Base-by-base conservation (phyloP, 352 stramenopile species). In the Phytophthora sp. region DNA sequence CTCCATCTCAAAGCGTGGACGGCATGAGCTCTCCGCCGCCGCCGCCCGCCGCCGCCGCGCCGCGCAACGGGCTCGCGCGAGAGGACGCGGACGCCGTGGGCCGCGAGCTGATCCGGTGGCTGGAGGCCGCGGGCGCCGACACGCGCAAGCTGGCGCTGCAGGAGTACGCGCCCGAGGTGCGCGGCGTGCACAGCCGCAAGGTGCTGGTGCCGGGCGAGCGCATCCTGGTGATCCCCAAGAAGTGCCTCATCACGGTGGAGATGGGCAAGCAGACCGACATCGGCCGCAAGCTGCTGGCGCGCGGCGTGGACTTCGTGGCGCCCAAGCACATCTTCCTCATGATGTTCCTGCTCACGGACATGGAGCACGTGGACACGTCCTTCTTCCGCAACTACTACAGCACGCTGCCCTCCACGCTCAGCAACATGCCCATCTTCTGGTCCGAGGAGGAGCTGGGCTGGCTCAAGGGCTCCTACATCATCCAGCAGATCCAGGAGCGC, bases 351-450 rank as follows among this genome's bases (percentile, higher is more conserved):
- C 82, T 99, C 11, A 98, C 93, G 56, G 97, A 99, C 77, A 95
- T 97, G 73, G 95, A 99, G 68, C 74, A 96, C 41, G 68, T 89
- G 42, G 84, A 94, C 11, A 71, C 73, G 24, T 94, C 88, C 39
- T 95, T 95, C 63, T 95, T 91, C 70, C 83, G 78, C 27, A 96
- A 95, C 26, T 99, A 99, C 76, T 99, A 99, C 76, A 94, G 97
- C 62, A 99, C 98, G 26, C 67, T 99, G 35, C 98, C 98, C 5
- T 84, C 85, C 42, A 98, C 91, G 20, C 73, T 99, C 24, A 72
- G 84, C 31, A 99, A 99, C 67, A 99, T 99, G 94, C 98, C 98
- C 27, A 98, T 99, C 49, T 99, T 99, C 70, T 99, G 97, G 97
- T 93, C 78, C 11, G 85, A 97, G 3, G 72, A 98, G n/a, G 96